Percentiles rank a stretch among this genome's conserved stretches.
Evolutionary conservation across 129 eudicot genomes (phyloP).

Genomic region (Pulicaria dysenterica): DNA sequence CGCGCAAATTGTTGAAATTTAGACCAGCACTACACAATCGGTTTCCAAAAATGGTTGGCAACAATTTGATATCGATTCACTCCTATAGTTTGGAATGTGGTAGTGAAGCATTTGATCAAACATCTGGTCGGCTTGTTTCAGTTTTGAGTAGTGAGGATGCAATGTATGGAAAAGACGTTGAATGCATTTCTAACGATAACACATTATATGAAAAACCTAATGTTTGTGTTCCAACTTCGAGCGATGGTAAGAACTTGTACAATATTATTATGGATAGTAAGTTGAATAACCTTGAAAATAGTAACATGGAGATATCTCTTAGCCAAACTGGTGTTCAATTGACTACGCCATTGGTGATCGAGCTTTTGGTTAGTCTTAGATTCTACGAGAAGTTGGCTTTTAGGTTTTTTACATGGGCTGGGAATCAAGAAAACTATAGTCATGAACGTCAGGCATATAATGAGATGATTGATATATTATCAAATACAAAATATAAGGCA

Average conservation of each 20-base stretch:
- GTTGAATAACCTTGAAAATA: constrained; percentile 38
- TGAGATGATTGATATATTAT: constrained; percentile 76
- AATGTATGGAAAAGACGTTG: constrained; percentile 29
- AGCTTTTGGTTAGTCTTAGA: constrained; percentile 61
- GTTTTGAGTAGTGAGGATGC: constrained; percentile 37
- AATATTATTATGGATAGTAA: constrained; percentile 47
- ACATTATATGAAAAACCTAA: constrained; percentile 23
- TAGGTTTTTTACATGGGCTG: constrained; percentile 89
- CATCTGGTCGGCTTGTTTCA: constrained; percentile 30
- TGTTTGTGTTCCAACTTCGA: constrained; percentile 8
- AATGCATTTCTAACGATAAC: background rate
- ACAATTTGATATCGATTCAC: constrained; percentile 6
- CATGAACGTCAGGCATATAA: constrained; percentile 74
- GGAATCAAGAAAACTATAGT: constrained; percentile 60
- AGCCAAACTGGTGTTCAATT: constrained; percentile 44
- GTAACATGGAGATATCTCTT: constrained; percentile 60
- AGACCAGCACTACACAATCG: background rate
- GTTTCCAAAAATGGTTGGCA: background rate
- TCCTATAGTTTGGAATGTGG: constrained; percentile 30
- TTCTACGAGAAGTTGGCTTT: constrained; percentile 77
- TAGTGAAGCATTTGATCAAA: constrained; percentile 34
- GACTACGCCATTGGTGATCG: constrained; percentile 62
- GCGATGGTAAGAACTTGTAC: constrained; percentile 54
- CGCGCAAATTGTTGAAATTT: background rate
- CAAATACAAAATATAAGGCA: constrained; percentile 75